Evolutionary conservation across 805 yeast genomes (phyloP), one percentile per base, ranked within the genome.

Genomic region (Yamadazyma nakazawae): DNA sequence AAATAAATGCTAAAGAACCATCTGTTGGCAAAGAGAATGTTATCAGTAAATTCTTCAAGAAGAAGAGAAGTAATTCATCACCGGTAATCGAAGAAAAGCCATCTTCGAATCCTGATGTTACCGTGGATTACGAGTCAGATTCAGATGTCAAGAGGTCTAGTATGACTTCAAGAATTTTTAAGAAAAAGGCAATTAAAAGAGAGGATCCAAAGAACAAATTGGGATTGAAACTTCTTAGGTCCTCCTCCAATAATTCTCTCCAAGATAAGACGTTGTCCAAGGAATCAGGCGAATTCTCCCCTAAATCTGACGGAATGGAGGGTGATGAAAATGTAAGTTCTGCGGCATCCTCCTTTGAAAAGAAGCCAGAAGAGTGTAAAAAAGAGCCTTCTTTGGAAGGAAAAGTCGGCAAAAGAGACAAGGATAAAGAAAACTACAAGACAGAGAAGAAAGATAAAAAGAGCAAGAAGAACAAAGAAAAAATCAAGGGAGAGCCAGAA

Each of bases 31-130:
- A 69, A 50, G 75, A 69, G 43, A 72, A 68, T 48, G 67, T 71
- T 38, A 70, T 72, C 26, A 53, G 67, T 19, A 71, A 72, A 52
- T 59, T 72, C 13, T 72, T 72, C 58, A 71, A 67, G 56, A 63
- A 65, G 51, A 65, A 65, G 46, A 55, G 66, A 40, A 55, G 62
- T 37, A 56, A 50, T 25, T 56, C 56, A 9, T 6, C 34, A 9
- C 18, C 49, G 32, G 31, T 44, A 14, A 21, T 42, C 19, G 48
- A 47, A 26, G 41, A 37, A 18, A 36, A 31, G 30, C n/a, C 46
- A 14, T 43, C 46, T 12, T 11, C 31, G 2, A 37, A 34, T 26
- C 45, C 47, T 2, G 62, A 60, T 3, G 63, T 58, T 0, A 55
- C 62, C 3, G 60, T 60, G 8, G 68, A 63, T 43, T 57, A 62